These are phyloP conservation scores for Penicillium sp. DNA, from an alignment of 2,329 filamentous ascomycete species.

Conservation along the genomic window DNA sequence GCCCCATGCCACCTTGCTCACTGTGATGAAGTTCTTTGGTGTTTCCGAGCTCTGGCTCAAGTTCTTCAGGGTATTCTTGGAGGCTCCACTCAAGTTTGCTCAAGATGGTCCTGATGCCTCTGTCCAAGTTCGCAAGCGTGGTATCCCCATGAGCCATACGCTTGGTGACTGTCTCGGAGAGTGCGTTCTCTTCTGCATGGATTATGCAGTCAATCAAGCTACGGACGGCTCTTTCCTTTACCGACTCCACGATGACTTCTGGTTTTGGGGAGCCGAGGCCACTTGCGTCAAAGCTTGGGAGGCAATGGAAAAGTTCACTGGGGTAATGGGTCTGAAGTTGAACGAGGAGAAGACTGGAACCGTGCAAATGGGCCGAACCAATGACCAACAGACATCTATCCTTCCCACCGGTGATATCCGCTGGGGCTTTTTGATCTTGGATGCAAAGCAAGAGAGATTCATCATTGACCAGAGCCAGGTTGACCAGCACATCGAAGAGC, in stretches of 20 bases:
- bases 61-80: slow-evolving; percentile 59
- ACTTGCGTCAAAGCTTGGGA: slow-evolving; percentile 58
- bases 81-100: slow-evolving; percentile 56
- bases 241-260: slow-evolving; percentile 63
- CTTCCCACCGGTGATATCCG: slow-evolving; percentile 54
- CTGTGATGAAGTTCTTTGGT: slow-evolving; percentile 57
- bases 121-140: slow-evolving; percentile 50
- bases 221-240: slow-evolving; percentile 56
- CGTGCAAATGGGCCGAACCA: slow-evolving; percentile 38
- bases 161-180: slow-evolving; percentile 61
- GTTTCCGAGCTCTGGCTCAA: slow-evolving; percentile 54
- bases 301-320: slow-evolving; percentile 53
- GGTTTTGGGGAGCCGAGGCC: slow-evolving; percentile 60
- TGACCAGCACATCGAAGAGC: slow-evolving; percentile 57
- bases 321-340: slow-evolving; percentile 55
- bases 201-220: slow-evolving; percentile 59
- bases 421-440: slow-evolving; percentile 59
- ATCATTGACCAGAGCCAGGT: slow-evolving; percentile 59
- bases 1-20: slow-evolving; percentile 58
- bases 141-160: slow-evolving; percentile 58
- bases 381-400: not conserved
- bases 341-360: slow-evolving; percentile 58
- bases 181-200: slow-evolving; percentile 60
- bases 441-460: slow-evolving; percentile 52
- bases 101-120: slow-evolving; percentile 50